Conservation (phyloP, 257 asterid species). For the Henckelia pumila region DNA sequence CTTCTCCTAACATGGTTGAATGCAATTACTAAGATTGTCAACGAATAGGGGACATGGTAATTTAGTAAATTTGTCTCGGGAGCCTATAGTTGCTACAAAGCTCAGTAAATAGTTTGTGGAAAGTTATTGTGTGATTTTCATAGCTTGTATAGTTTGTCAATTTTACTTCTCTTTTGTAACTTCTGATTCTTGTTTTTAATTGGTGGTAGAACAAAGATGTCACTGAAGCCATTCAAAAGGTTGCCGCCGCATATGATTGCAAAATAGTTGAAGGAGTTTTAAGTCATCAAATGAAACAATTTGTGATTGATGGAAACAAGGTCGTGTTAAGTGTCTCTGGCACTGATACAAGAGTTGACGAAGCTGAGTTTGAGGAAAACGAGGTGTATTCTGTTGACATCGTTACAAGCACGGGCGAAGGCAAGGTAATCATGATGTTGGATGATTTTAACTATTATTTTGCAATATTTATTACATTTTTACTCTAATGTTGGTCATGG, state of each 20-base stretch:
- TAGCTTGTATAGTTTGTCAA: background rate
- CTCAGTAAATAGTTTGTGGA: background rate
- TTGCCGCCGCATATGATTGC: slow-evolving; percentile 95
- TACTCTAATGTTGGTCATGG: background rate
- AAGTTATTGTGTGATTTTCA: slow-evolving; percentile 10
- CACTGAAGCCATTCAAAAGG: slow-evolving; percentile 79
- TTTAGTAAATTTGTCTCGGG: background rate
- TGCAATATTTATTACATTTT: background rate
- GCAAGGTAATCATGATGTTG: slow-evolving; percentile 53
- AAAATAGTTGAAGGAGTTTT: slow-evolving; percentile 90
- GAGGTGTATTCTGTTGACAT: slow-evolving; percentile 85
- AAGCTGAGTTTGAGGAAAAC: slow-evolving; percentile 91
- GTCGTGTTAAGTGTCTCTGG: slow-evolving; percentile 68
- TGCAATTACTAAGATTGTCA: background rate
- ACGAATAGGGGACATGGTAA: background rate
- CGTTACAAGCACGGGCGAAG: slow-evolving; percentile 93
- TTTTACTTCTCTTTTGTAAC: background rate
- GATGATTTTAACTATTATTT: background rate
- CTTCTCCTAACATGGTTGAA: background rate
- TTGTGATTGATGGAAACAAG: slow-evolving; percentile 92
- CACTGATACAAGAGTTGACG: slow-evolving; percentile 90
- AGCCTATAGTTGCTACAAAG: background rate
- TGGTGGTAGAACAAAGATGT: slow-evolving; percentile 68
- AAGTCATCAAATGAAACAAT: slow-evolving; percentile 94
- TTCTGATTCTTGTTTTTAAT: slow-evolving; percentile 1